Evolutionary conservation across 1,284 basidiomycete genomes (phyloP), one percentile per base, ranked within the genome.

Genomic region (Microbotryum intermedium): DNA sequence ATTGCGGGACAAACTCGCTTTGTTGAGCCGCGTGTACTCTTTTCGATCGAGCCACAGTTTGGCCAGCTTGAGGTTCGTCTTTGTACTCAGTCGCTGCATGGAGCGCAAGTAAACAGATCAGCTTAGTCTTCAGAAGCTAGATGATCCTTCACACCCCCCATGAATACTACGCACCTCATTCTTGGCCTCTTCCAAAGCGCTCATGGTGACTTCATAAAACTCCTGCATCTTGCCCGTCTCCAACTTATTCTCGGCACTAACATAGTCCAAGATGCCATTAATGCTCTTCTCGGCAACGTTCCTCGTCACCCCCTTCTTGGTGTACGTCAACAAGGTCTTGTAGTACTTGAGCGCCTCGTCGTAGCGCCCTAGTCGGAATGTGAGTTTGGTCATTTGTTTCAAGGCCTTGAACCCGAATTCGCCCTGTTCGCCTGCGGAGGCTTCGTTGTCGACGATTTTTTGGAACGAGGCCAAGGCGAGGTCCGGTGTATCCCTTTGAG

Each of bases 261-360:
- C 95, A 72, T 98, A 98, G 75, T 99, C 95, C 66, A 99, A 79
- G 64, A 99, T 97, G 62, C 90, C 90, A 74, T 97, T 98, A 79
- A 99, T 98, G 8, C 90, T 88, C 79, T 98, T 98, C 76, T 99
- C 95, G 8, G 74, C 69, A 1, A 70, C 69, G 59, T 92, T 92
- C 47, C 89, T 82, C 4, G 89, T 92, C 18, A 92, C 88, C 2
- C 88, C 87, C 10, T 87, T 88, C 74, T 91, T 93, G 13, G 92
- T 97, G 76, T 97, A 98, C 0, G 85, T 83, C 58, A 97, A 78
- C 3, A 98, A 80, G 70, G 86, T 81, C 9, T 79, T 85, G 73
- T 98, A 97, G 6, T 91, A 87, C 72, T 83, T 78, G 52, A 98
- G 78, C 0, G 95, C 94, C 53, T 93, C 87, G 26, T 82, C 80